phyloP scores from a whole-genome alignment of 2,329 filamentous ascomycete genomes.

The Colletotrichum ledebouriae region DNA sequence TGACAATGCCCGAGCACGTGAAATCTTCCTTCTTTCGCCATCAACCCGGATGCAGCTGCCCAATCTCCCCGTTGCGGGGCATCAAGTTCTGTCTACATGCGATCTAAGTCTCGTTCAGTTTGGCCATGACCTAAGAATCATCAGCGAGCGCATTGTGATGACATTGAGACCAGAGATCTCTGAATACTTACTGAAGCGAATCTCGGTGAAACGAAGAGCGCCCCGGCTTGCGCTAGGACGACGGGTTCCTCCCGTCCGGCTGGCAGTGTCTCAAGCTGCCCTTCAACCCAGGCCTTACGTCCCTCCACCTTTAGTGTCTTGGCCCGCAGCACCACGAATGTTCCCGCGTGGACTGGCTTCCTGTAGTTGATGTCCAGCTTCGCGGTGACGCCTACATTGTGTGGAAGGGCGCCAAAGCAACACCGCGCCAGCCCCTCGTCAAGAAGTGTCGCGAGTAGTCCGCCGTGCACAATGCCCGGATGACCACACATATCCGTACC shows the following conservation, averaged over 20 bases:
- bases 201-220: conserved; percentile 89
- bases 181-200: conserved; percentile 75
- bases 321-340: conserved; percentile 83
- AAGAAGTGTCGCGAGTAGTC: conserved; percentile 89
- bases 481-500: conserved; percentile 88
- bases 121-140: conserved; percentile 50
- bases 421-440: conserved; percentile 91
- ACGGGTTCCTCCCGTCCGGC: conserved; percentile 70
- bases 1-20: too few relatives aligned
- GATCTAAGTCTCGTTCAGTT: conserved; percentile 33
- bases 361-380: conserved; percentile 87
- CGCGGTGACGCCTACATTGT: conserved; percentile 88
- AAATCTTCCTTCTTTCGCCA: too few relatives aligned
- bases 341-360: conserved; percentile 80
- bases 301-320: conserved; percentile 89
- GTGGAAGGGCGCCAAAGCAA: conserved; percentile 89
- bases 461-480: conserved; percentile 90
- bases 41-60: too few relatives aligned
- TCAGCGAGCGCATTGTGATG: conserved; percentile 7
- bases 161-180: conserved; percentile 43
- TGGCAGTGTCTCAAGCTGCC: conserved; percentile 83
- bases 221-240: conserved; percentile 85
- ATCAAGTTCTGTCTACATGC: too few relatives aligned
- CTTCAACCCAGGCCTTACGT: conserved; percentile 94
- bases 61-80: too few relatives aligned